Percentiles rank a stretch among this genome's conserved stretches.
phyloP scores from a whole-genome alignment of 2,329 filamentous ascomycete species.

The Claviceps citrina region DNA sequence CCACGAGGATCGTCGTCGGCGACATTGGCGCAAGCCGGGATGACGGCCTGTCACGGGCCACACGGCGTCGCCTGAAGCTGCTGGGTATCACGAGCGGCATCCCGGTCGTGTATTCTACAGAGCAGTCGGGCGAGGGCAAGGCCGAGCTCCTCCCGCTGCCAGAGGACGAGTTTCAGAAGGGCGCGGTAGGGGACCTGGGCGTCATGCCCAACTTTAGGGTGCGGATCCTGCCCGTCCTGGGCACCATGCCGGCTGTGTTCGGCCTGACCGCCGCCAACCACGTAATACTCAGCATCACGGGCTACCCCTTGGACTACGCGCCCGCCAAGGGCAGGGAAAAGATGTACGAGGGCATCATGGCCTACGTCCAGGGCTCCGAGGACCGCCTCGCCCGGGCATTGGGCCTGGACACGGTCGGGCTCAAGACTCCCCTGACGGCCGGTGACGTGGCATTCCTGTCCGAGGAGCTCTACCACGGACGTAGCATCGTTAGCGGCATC shows the following conservation, averaged over 20 bases:
- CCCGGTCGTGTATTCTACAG: conserved; percentile 81
- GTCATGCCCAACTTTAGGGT: conserved; percentile 87
- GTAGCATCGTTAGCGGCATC: conserved; percentile 70
- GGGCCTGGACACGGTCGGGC: conserved; percentile 35
- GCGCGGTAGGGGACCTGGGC: conserved; percentile 70
- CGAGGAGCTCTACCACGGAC: conserved; percentile 76
- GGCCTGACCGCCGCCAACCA: conserved; percentile 86
- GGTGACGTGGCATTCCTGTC: conserved; percentile 77
- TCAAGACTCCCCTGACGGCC: conserved; percentile 63
- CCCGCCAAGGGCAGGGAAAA: conserved; percentile 73
- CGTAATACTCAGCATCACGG: conserved; percentile 65
- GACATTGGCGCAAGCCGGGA: conserved; percentile 82
- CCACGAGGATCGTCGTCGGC: conserved; percentile 72
- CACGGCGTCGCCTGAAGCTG: conserved; percentile 61
- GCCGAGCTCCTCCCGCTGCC: conserved; percentile 73
- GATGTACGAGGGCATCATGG: conserved; percentile 75
- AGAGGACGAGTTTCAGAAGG: conserved; percentile 78
- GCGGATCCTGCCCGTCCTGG: conserved; percentile 84
- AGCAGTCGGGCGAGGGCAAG: conserved; percentile 81
- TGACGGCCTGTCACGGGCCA: conserved; percentile 75
- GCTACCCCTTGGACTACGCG: conserved; percentile 75
- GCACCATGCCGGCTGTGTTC: conserved; percentile 95
- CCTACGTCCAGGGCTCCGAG: conserved; percentile 59
- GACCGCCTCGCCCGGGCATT: conserved; percentile 50
- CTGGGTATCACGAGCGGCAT: conserved; percentile 72